Percentiles rank a stretch among this genome's conserved stretches.
These are phyloP conservation scores for Trichoderma gracile DNA, from an alignment of 2,329 filamentous ascomycete genomes.

Conservation along the genomic window DNA sequence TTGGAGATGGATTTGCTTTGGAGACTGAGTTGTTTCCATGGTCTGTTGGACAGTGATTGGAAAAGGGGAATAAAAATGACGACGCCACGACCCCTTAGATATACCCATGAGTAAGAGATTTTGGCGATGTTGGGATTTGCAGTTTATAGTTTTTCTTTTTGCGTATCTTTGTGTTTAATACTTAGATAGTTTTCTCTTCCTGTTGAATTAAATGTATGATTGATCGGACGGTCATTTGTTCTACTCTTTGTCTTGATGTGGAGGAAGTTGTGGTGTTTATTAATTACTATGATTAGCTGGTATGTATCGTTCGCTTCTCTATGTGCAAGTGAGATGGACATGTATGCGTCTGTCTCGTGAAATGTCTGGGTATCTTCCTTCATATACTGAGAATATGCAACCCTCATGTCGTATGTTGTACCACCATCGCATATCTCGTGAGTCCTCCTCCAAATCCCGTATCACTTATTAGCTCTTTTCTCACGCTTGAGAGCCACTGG, in stretches of 20 bases:
- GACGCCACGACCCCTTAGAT: not conserved
- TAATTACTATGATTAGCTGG: not conserved
- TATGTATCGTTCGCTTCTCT: not conserved
- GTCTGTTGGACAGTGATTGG: not conserved
- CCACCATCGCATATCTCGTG: not conserved
- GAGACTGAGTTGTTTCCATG: not conserved
- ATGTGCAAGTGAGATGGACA: not conserved
- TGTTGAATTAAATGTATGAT: conserved; percentile 14
- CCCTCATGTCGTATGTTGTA: not conserved
- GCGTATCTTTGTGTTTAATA: not conserved
- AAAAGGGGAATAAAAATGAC: not conserved
- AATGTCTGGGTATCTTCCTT: conserved; percentile 1
- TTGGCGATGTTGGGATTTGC: conserved; percentile 13
- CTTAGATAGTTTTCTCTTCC: not conserved
- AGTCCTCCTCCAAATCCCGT: too few species aligned
- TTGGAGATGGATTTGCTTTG: too few species aligned
- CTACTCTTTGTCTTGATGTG: not conserved
- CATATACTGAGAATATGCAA: not conserved
- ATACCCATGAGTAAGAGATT: conserved; percentile 19
- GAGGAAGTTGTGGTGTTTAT: not conserved
- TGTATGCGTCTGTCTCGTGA: not conserved
- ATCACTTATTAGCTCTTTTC: not conserved
- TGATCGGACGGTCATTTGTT: not conserved
- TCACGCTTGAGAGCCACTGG: not conserved
- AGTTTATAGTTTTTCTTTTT: not conserved